Evolutionary conservation across 2,329 filamentous ascomycete genomes (phyloP), one percentile per base, ranked within the genome.

Genomic region (Pseudogymnoascus sp.): DNA sequence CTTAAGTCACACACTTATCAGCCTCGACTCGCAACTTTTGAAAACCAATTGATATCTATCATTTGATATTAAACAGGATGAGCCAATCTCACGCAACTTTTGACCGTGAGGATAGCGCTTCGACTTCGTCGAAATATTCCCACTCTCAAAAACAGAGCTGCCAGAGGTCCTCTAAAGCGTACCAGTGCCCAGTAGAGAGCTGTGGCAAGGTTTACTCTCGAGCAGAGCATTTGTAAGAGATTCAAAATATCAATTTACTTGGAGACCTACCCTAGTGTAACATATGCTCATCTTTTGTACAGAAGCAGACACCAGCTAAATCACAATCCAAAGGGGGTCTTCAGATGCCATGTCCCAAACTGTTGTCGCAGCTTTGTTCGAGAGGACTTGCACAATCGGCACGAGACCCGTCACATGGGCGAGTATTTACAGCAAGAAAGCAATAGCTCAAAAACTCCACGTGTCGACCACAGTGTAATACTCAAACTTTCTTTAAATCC

Each of bases 191-290:
- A 5, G 86, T 91, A 64, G 87, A 90, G 67, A 91, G 89, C 38
- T 99, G 95, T 71, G 92, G 91, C 40, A 99, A 97, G 80, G 95
- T 89, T 73, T 99, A 99, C 75, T 97, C 93, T 26, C 85, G 95
- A 73, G 93, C 93, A 7, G 95, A 97, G 77, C 95, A 99, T 79
- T 80, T 99, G 79, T 97, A 84, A 82, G 82, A 64, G 70, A 77
- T 21, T 17, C 59, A 10, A 50, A 50, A 21, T 42, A 26, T 50
- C 35, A 7, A 19, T 13, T 10, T 33, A 17, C 21, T 15, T 26
- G 60, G 67, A 62, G 53, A 63, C 60, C 13, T 23, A n/a, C 19
- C 19, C n/a, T 40, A 31, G n/a, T 26, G 11, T 10, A 59, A 37
- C 4, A 37, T 37, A 37, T 37, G 13, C 35, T 37, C 35, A 37